Conservation (phyloP, 2,329 filamentous ascomycete species). For the Neocatenulostroma microsporum region DNA sequence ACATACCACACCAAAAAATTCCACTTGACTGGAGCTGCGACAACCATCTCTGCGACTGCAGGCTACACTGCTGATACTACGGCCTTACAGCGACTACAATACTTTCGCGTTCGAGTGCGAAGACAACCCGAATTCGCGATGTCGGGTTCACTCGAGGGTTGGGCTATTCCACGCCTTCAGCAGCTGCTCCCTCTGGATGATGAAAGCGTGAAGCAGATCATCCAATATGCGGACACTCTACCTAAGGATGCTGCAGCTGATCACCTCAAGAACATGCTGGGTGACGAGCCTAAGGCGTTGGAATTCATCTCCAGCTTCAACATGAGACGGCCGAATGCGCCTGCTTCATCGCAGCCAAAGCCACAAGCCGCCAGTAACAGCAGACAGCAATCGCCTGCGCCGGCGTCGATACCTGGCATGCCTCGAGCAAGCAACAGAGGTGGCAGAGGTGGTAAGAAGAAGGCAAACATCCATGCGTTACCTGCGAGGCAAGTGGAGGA, state of each 20-base stretch:
- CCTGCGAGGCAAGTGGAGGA: constrained; percentile 46
- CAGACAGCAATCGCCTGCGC: constrained; percentile 10
- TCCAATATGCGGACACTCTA: constrained; percentile 71
- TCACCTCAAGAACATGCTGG: constrained; percentile 81
- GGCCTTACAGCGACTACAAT: too few species aligned
- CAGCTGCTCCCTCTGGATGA: constrained; percentile 78
- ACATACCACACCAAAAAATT: too few species aligned
- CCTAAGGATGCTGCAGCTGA: constrained; percentile 70
- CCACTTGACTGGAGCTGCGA: too few species aligned
- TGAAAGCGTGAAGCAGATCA: constrained; percentile 71
- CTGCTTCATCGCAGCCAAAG: constrained; percentile 16
- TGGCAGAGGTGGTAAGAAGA: constrained; percentile 35
- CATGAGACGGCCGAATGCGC: constrained; percentile 45
- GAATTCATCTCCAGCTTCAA: constrained; percentile 72
- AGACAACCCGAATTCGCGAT: too few species aligned
- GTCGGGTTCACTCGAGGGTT: constrained; percentile 29
- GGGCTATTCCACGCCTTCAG: constrained; percentile 64
- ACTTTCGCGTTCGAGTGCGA: too few species aligned
- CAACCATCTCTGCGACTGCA: too few species aligned
- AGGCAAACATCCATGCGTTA: constrained; percentile 28
- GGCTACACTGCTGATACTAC: too few species aligned
- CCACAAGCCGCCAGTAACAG: constrained; percentile 7
- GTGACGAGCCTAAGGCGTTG: constrained; percentile 67
- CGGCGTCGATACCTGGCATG: constrained; percentile 12
- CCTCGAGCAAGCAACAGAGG: constrained; percentile 28